These are phyloP conservation scores for Noccaea caerulescens DNA, from an alignment of 345 rosid genomes.

Conservation along the genomic window DNA sequence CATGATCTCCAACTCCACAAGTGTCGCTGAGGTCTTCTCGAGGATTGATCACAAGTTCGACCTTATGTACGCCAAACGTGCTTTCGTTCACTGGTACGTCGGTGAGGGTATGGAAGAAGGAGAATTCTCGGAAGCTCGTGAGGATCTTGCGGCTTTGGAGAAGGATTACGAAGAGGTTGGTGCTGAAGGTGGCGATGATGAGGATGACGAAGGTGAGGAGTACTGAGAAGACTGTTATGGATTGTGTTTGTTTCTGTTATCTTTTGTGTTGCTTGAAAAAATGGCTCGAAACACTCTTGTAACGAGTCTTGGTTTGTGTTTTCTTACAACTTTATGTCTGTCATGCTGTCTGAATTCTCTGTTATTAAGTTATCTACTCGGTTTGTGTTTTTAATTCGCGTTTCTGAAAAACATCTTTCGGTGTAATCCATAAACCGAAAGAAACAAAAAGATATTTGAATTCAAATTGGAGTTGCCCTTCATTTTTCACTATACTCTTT, in stretches of 20 bases:
- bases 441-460: not conserved
- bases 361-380: not conserved
- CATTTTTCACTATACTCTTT: no score
- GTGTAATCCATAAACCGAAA: no score
- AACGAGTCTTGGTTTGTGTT: conserved; percentile 37
- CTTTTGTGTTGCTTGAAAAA: not conserved
- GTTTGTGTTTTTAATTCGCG: not conserved
- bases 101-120: conserved; percentile 94
- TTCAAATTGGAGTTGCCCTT: no score
- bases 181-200: conserved; percentile 75
- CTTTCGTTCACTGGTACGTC: conserved; percentile 80
- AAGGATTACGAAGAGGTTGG: conserved; percentile 84
- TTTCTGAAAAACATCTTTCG: not conserved
- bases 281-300: conserved; percentile 32
- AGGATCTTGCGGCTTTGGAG: conserved; percentile 80
- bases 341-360: not conserved
- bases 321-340: not conserved
- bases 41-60: conserved; percentile 79
- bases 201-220: conserved; percentile 64
- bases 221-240: conserved; percentile 36
- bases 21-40: conserved; percentile 77
- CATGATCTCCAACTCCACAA: conserved; percentile 84
- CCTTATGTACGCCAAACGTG: conserved; percentile 78
- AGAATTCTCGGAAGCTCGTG: conserved; percentile 79
- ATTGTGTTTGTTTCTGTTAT: not conserved